Conservation (phyloP, 148 eudicot species). For the Nyssa sinensis region DNA sequence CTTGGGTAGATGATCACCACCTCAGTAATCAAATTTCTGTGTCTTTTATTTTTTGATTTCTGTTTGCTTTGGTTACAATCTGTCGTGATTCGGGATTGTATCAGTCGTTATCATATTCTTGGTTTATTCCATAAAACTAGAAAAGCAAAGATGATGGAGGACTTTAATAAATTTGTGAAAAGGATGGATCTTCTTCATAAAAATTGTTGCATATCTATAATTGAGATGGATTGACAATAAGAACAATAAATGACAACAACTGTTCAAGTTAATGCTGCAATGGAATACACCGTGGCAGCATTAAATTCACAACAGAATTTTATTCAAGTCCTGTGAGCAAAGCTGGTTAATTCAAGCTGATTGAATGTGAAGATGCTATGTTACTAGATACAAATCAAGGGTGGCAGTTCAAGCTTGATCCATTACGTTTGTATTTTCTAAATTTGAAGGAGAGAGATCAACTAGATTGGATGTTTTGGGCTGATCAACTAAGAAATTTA, state of each 20-base stretch:
- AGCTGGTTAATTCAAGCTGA: neutral
- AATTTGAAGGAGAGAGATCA: no score
- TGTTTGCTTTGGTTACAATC: neutral
- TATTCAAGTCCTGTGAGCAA: neutral
- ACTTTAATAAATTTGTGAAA: neutral
- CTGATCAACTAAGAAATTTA: no score
- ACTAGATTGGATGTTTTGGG: no score
- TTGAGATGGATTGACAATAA: no score
- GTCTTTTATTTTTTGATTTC: no score
- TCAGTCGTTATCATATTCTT: neutral
- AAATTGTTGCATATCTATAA: slow-evolving; percentile 3
- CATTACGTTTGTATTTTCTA: neutral
- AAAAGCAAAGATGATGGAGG: neutral
- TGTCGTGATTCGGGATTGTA: neutral
- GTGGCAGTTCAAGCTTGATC: neutral
- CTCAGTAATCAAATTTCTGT: no score
- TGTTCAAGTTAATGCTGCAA: no score
- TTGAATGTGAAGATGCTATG: neutral
- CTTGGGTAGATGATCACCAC: no score
- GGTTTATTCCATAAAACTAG: neutral
- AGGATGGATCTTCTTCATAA: neutral
- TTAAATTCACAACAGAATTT: no score
- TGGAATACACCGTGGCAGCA: no score
- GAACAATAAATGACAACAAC: no score
- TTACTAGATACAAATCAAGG: neutral